Evolutionary conservation across 106 monocot species (phyloP), one percentile per base, ranked within the genome.

Genomic region (Platanthera zijinensis): DNA sequence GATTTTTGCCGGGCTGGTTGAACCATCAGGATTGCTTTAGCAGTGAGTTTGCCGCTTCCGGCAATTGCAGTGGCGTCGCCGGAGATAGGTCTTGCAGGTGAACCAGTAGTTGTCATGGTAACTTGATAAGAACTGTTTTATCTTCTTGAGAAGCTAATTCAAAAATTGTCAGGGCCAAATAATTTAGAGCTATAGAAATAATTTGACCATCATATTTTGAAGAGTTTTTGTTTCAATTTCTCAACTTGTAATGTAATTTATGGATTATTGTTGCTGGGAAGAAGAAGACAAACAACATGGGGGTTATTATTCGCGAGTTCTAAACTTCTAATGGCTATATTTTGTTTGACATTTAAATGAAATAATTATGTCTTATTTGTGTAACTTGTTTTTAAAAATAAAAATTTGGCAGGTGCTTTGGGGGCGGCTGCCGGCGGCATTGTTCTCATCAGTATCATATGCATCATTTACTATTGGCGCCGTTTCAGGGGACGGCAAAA

Each of bases 251-350:
- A 17, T 19, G 8, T 19, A 21, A n/a, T 59, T 59, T 59, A 18
- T 67, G 32, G 12, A 48, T 48, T 48, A 70, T 17, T 48, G 6
- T n/a, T 70, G 70, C 70, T 48, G 70, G 48, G n/a, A 70, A 17
- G 48, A 15, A 39, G 67, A 67, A 70, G 17, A n/a, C 48, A 0
- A 12, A 12, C 70, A 70, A 6, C 8, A 32, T 32, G 32, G 17
- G 70, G 48, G n/a, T 70, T 48, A 70, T 70, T 48, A 70, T 70
- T 70, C 47, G 70, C 48, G 70, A 70, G 70, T n/a, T n/a, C n/a
- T n/a, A n/a, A n/a, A n/a, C n/a, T 70, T 70, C n/a, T 17, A 19
- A 10, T 48, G 13, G 9, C 45, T n/a, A 0, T 10, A 67, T 32
- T 67, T 30, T 59, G 19, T 59, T 59, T 8, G 59, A 19, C n/a